Percentiles rank a stretch among this genome's conserved stretches.
These are phyloP conservation scores for Fusarium kyushuense DNA, from an alignment of 2,329 filamentous ascomycete genomes.

Conservation along the genomic window DNA sequence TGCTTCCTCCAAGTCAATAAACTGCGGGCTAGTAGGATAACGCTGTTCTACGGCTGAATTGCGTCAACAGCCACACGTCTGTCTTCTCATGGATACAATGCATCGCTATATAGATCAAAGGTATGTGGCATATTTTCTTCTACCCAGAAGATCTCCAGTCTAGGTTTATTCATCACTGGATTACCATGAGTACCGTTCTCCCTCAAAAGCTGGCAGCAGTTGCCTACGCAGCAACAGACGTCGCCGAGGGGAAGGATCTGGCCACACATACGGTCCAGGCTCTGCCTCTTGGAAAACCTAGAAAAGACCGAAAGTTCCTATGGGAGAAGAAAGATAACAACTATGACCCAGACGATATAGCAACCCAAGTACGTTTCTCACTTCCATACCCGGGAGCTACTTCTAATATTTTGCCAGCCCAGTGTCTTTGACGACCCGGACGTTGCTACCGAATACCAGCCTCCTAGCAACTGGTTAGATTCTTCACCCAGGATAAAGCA, in stretches of 20 bases:
- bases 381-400: rapidly evolving
- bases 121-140: neutral
- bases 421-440: neutral
- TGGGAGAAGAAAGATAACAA: neutral
- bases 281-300: neutral
- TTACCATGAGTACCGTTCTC: neutral
- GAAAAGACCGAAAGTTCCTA: neutral
- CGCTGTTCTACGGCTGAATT: neutral
- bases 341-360: neutral
- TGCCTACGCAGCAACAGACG: neutral
- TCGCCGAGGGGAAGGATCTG: neutral
- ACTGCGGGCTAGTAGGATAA: neutral
- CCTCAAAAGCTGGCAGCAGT: neutral
- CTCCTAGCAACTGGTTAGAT: neutral
- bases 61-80: neutral
- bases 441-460: neutral
- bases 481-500: rapidly evolving
- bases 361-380: neutral
- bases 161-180: neutral
- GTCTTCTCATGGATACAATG: neutral
- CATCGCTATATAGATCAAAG: neutral
- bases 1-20: neutral
- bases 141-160: neutral
- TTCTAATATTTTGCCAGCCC: neutral
- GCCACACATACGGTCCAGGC: neutral